A percentile compares a stretch with the other conserved stretches of the same genome.
Evolutionary conservation across 108 stramenopile genomes (phyloP).

Genomic region (Nitzschia putrida): DNA sequence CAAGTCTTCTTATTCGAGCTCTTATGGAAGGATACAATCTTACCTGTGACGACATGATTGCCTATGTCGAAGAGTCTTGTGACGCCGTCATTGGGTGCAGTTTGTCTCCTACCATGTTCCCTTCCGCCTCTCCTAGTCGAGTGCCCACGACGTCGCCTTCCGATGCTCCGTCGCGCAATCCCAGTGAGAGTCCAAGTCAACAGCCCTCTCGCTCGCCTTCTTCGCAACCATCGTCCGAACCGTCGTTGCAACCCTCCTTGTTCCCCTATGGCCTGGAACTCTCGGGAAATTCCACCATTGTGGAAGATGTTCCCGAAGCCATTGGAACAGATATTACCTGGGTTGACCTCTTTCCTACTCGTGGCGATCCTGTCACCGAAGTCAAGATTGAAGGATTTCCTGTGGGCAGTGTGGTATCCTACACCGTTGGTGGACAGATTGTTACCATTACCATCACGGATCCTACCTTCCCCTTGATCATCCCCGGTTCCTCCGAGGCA

Average conservation of each 20-base stretch:
- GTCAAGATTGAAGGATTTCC: conserved; percentile 5
- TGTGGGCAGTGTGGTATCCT: neutral
- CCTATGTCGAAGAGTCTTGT: neutral
- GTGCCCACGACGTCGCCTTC: neutral
- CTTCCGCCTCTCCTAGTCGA: too few relatives aligned
- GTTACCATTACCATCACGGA: neutral
- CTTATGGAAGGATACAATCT: neutral
- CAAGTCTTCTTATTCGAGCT: neutral
- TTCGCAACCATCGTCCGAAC: neutral
- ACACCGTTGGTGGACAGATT: neutral
- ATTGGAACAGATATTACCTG: conserved; percentile 11
- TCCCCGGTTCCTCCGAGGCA: neutral
- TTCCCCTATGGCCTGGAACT: conserved; percentile 12
- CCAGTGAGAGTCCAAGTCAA: neutral
- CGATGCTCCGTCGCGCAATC: neutral
- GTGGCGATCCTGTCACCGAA: neutral
- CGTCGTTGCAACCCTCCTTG: conserved; percentile 9
- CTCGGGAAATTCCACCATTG: neutral
- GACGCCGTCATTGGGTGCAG: too few relatives aligned
- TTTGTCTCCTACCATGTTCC: too few relatives aligned
- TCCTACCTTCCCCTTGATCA: neutral
- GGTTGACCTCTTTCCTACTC: neutral
- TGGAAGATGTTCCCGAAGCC: conserved; percentile 15
- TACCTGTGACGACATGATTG: neutral
- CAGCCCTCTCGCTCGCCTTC: neutral